Conservation (phyloP, 176 grass and related monocot genomes). For the Hsuehochloa calcarea region DNA sequence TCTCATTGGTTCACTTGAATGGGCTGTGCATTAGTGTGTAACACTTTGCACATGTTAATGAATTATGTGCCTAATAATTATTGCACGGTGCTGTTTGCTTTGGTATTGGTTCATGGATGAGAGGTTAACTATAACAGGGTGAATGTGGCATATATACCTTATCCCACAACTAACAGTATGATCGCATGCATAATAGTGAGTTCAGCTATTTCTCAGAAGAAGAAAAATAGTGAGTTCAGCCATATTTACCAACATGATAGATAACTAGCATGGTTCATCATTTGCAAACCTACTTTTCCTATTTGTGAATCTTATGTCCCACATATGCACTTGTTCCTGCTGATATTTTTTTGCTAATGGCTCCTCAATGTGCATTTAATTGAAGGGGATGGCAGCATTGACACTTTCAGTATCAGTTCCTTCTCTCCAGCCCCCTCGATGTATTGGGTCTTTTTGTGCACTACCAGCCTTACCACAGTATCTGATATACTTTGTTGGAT, state of each 20-base stretch:
- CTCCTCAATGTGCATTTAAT: constrained; percentile 6
- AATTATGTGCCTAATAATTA: background rate
- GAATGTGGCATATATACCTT: background rate
- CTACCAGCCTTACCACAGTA: constrained; percentile 57
- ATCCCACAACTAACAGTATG: background rate
- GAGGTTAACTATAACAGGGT: background rate
- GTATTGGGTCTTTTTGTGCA: constrained; percentile 57
- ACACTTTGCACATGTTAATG: background rate
- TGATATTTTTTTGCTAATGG: constrained; percentile 22
- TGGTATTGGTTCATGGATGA: background rate
- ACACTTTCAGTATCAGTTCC: constrained; percentile 61
- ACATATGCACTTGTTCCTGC: background rate
- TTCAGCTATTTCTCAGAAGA: background rate
- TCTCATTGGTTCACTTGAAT: background rate
- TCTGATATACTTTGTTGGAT: constrained; percentile 56
- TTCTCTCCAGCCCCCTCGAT: constrained; percentile 49
- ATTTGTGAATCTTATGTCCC: constrained; percentile 3
- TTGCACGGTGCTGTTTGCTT: background rate
- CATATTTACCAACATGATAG: background rate
- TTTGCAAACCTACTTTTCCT: constrained; percentile 5
- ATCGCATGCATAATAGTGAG: background rate
- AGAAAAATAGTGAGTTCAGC: background rate
- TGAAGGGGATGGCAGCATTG: constrained; percentile 70
- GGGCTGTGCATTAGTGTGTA: background rate
- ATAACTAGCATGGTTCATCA: constrained; percentile 1